phyloP scores from a whole-genome alignment of 1,284 basidiomycete species.

The Gymnopus androsaceus region DNA sequence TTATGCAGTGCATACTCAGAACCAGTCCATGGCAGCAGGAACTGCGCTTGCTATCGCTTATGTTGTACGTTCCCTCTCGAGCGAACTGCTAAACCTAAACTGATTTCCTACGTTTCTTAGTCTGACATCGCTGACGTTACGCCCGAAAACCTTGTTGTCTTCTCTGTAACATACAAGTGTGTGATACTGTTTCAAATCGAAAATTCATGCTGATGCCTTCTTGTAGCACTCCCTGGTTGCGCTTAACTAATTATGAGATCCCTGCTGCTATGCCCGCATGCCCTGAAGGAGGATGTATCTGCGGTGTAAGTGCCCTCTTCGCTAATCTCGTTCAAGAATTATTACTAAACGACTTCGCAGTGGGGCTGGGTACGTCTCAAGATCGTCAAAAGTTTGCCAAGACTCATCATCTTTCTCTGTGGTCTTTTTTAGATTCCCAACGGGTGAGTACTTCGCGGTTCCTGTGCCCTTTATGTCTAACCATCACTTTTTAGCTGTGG shows the following conservation, averaged over 20 bases:
- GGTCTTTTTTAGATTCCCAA: constrained; percentile 1
- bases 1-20: constrained; percentile 31
- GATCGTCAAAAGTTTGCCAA: not conserved
- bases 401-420: not conserved
- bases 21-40: constrained; percentile 43
- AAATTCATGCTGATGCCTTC: not conserved
- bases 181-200: not conserved
- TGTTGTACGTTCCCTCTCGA: constrained; percentile 25
- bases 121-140: constrained; percentile 37
- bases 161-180: constrained; percentile 30
- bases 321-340: not conserved
- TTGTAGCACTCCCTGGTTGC: constrained; percentile 45
- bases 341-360: constrained; percentile 22
- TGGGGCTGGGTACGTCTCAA: constrained; percentile 40
- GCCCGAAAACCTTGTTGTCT: constrained; percentile 34
- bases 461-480: not conserved
- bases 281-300: constrained; percentile 48
- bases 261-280: constrained; percentile 48
- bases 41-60: constrained; percentile 50
- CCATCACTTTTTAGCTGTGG: constrained; percentile 35
- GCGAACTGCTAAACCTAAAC: not conserved
- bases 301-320: constrained; percentile 38
- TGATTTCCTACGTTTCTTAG: constrained; percentile 19
- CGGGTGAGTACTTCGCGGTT: not conserved
- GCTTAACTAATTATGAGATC: constrained; percentile 45